Conservation (phyloP, 257 asterid species). For the Solanum commersonii region DNA sequence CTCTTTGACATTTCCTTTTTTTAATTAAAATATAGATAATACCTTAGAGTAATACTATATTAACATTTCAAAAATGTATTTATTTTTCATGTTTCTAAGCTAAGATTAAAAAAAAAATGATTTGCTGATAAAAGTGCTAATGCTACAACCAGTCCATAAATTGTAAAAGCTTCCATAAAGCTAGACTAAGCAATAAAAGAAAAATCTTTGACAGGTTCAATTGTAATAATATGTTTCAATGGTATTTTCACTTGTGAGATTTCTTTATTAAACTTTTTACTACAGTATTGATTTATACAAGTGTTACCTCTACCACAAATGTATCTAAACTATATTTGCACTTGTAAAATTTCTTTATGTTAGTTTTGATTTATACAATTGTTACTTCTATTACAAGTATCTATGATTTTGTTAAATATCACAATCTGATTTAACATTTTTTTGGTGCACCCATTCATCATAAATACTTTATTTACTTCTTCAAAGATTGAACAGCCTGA, state of each 20-base stretch:
- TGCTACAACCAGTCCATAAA: not conserved
- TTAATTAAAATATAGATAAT: not conserved
- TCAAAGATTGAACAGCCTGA: not conserved
- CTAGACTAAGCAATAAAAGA: not conserved
- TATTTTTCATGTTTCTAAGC: not conserved
- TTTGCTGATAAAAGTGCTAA: not conserved
- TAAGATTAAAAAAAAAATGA: not conserved
- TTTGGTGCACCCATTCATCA: not conserved
- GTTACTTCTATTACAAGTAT: not conserved
- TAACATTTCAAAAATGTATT: not conserved
- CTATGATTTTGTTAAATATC: not conserved
- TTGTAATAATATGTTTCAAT: not conserved
- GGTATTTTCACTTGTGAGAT: not conserved
- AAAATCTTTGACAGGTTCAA: not conserved
- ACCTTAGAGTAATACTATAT: not conserved
- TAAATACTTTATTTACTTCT: not conserved
- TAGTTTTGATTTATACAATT: not conserved
- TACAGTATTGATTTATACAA: not conserved
- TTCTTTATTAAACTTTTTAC: not conserved
- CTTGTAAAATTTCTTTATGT: not conserved
- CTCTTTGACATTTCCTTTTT: not conserved
- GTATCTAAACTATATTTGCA: not conserved
- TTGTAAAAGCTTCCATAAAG: not conserved
- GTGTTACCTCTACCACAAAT: not conserved
- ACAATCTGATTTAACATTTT: not conserved